Evolutionary conservation across 2,329 filamentous ascomycete genomes (phyloP).

Genomic region (Penicillium palitans): DNA sequence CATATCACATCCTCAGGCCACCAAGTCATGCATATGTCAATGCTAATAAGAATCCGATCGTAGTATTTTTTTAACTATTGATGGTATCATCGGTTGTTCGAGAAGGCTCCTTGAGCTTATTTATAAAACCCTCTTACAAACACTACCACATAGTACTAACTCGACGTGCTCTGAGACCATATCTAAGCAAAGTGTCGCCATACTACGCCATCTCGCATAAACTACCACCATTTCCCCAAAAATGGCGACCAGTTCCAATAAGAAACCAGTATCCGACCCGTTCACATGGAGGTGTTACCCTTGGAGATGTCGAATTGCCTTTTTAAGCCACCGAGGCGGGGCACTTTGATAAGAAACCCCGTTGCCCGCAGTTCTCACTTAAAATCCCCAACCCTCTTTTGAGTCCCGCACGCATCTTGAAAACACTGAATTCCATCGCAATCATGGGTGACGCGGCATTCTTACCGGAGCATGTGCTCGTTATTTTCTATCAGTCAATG

Average conservation of each 20-base stretch:
- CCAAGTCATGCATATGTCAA: neutral
- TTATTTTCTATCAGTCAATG: slow-evolving; percentile 22
- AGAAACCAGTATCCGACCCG: neutral
- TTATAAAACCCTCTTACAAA: neutral
- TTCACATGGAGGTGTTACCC: neutral
- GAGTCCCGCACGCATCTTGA: neutral
- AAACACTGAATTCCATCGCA: neutral
- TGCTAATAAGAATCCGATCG: neutral
- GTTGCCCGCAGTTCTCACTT: neutral
- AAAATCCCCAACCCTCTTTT: neutral
- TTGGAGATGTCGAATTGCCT: neutral
- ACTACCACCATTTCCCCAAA: neutral
- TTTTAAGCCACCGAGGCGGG: slow-evolving; percentile 3
- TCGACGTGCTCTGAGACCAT: neutral
- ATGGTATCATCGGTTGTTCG: neutral
- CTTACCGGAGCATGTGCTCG: slow-evolving; percentile 24
- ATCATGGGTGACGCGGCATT: slow-evolving; percentile 28
- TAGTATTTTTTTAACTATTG: neutral
- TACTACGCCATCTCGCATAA: slow-evolving; percentile 6
- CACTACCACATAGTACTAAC: neutral
- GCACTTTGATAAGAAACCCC: slow-evolving; percentile 4
- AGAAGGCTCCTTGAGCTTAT: neutral
- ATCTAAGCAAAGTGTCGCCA: slow-evolving; percentile 5
- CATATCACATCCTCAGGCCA: too few species aligned
- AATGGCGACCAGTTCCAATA: neutral